These are phyloP conservation scores for Berkeleyomyces basicola DNA, from an alignment of 2,329 filamentous ascomycete genomes.

Conservation along the genomic window DNA sequence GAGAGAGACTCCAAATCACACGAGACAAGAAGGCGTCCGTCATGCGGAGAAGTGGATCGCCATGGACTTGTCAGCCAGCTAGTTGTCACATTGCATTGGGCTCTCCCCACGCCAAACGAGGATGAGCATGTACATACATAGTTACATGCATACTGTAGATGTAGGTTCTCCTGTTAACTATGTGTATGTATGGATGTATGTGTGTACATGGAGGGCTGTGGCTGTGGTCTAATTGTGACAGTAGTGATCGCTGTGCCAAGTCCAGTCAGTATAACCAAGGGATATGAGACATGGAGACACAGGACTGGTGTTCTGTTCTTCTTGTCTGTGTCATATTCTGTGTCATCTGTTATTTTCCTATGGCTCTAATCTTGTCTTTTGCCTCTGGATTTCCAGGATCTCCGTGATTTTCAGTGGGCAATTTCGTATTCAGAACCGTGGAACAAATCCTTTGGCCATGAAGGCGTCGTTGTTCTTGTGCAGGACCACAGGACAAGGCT, in stretches of 20 bases:
- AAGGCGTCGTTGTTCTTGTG: too few relatives aligned
- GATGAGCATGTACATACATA: too few relatives aligned
- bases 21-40: background rate
- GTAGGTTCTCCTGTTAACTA: too few relatives aligned
- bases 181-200: too few relatives aligned
- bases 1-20: background rate
- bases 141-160: too few relatives aligned
- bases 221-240: too few relatives aligned
- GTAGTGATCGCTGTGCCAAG: too few relatives aligned
- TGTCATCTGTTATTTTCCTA: background rate
- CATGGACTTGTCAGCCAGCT: background rate
- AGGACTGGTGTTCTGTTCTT: background rate
- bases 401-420: background rate
- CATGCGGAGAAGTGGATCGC: background rate
- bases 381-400: background rate
- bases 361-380: background rate
- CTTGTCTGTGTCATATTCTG: background rate
- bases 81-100: too few relatives aligned
- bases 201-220: too few relatives aligned
- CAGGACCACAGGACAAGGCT: too few relatives aligned
- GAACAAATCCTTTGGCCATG: background rate
- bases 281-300: background rate
- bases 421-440: background rate
- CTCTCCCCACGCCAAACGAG: too few relatives aligned
- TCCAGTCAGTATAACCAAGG: too few relatives aligned